Evolutionary conservation across 805 yeast species (phyloP), one percentile per base, ranked within the genome.

Genomic region (Saccharomycopsis selenospora): DNA sequence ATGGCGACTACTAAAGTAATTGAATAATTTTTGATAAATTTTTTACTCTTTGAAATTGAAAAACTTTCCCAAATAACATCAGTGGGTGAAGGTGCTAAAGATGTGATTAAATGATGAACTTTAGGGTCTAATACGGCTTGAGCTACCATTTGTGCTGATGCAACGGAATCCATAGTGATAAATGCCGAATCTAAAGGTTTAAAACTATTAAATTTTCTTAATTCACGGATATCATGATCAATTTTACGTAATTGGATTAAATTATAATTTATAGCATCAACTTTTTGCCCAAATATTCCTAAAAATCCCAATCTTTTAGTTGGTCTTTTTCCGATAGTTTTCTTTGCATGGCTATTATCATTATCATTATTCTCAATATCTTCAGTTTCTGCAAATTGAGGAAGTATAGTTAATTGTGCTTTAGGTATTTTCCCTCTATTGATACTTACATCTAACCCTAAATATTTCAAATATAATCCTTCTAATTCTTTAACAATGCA

Each of bases 111-210:
- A 49, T 81, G 85, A 60, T 85, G 82, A 6, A 91, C 87, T 48
- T 85, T 75, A 0, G 97, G 97, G 61, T 90, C 96, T 50, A 93
- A 64, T 0, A 91, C 90, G 0, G 97, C 93, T 62, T 93, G 99
- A 0, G 97, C 96, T 26, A 93, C 82, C 86, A 89, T 83, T 63
- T 91, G 99, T 2, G 98, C 97, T 56, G 90, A 82, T 0, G 96
- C 95, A 2, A 89, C 97, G 1, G 93, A 77, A 55, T 86, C 91
- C 96, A 91, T 85, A 0, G 98, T 93, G 4, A 91, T 79, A 64
- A 91, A 91, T 0, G 98, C 97, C 1, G 93, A 53, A 43, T 47
- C 44, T 4, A 45, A 11, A 27, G 71, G 71, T 45, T 62, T 62
- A 59, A 75, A 76, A 29, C 66, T 61, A 29, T 59, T 50, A 27